Conservation (phyloP, 345 rosid species). For the Gossypium bickii region DNA sequence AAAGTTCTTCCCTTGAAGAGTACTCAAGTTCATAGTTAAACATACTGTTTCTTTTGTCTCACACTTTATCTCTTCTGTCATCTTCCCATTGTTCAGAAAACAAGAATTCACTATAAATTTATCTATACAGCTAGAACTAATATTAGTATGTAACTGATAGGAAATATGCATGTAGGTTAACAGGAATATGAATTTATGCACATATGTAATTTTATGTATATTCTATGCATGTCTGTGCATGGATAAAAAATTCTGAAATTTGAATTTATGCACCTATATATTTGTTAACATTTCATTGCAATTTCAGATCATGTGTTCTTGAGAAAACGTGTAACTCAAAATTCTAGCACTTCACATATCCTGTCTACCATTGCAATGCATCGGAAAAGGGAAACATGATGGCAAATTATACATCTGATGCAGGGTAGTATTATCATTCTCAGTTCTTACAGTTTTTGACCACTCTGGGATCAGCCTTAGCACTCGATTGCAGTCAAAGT, state of each 20-base stretch:
- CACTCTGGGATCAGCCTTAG: slow-evolving; percentile 69
- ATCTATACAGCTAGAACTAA: not conserved
- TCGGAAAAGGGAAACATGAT: not conserved
- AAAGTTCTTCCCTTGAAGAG: not conserved
- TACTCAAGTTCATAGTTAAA: not conserved
- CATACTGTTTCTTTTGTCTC: not conserved
- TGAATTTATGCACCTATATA: not conserved
- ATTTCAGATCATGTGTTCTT: not conserved
- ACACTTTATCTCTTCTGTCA: not conserved
- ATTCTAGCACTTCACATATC: not conserved
- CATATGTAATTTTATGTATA: too few species aligned
- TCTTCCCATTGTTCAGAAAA: not conserved
- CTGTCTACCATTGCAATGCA: not conserved
- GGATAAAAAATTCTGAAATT: not conserved
- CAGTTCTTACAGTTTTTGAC: slow-evolving; percentile 70
- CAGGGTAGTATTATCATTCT: not conserved
- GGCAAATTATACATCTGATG: not conserved
- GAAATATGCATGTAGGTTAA: not conserved
- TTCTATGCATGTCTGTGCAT: not conserved
- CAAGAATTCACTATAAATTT: not conserved
- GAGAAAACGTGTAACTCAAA: not conserved
- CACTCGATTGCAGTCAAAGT: slow-evolving; percentile 54
- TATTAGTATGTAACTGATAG: not conserved
- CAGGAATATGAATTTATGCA: not conserved
- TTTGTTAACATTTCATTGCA: not conserved